A percentile compares a stretch with the other conserved stretches of the same genome.
Conservation (phyloP, 768 basidiomycete genomes). For the Leccinum boreale region DNA sequence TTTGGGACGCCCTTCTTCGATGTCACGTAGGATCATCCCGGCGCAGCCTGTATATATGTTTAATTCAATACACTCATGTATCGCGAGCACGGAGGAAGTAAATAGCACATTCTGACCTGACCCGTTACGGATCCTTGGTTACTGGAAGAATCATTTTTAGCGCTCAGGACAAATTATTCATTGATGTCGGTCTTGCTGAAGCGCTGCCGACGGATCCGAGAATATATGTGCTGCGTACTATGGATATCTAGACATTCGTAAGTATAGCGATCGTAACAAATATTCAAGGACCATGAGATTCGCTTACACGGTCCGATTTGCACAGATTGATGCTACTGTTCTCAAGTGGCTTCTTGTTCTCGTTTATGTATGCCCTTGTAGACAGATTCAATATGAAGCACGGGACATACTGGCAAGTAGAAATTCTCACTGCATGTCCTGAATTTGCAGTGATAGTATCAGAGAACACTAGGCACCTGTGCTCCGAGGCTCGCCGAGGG, state of each 20-base stretch:
- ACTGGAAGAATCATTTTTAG: not conserved
- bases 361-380: not conserved
- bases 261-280: not conserved
- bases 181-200: not conserved
- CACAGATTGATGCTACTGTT: not conserved
- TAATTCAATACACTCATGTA: not conserved
- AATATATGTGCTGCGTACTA: not conserved
- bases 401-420: not conserved
- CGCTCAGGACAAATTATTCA: not conserved
- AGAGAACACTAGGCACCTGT: not conserved
- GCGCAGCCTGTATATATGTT: conserved; percentile 3
- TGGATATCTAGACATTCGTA: not conserved
- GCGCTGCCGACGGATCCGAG: not conserved
- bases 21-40: not conserved
- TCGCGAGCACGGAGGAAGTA: not conserved
- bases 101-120: not conserved
- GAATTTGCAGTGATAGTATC: not conserved
- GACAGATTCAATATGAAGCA: not conserved
- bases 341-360: not conserved
- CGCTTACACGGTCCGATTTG: not conserved
- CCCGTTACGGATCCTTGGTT: not conserved
- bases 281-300: not conserved
- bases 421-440: not conserved
- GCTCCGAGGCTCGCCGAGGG: not conserved
- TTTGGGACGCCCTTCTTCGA: conserved; percentile 3